Percentiles rank a stretch among this genome's conserved stretches.
phyloP scores from a whole-genome alignment of 129 eudicot genomes.

The Solidago caesia region DNA sequence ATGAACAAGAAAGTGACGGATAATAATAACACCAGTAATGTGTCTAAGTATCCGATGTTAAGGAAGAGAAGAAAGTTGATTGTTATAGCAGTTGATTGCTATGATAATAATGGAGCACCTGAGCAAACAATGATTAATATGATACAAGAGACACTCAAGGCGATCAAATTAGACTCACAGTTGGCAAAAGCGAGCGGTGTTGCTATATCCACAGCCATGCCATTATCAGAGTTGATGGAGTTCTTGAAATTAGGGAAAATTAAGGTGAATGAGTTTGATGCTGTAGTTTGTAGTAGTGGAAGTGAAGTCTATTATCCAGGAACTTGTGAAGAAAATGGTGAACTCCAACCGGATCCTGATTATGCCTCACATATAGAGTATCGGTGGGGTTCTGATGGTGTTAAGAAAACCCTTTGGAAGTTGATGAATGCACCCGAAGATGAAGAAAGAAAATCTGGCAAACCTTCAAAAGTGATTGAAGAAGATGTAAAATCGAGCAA shows the following conservation, averaged over 20 bases:
- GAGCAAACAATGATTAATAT: conserved; percentile 57
- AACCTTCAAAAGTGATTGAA: conserved; percentile 34
- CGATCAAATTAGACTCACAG: conserved; percentile 52
- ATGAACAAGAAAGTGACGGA: conserved; percentile 22
- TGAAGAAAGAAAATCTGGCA: conserved; percentile 27
- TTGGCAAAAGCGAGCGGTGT: conserved; percentile 52
- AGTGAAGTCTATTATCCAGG: conserved; percentile 85
- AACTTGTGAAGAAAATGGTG: conserved; percentile 58
- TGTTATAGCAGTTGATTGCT: conserved; percentile 82
- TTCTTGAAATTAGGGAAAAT: conserved; percentile 57
- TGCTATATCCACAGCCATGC: conserved; percentile 81
- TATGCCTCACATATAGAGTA: conserved; percentile 74
- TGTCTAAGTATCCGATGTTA: conserved; percentile 57
- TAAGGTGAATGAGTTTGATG: conserved; percentile 75
- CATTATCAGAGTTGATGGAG: conserved; percentile 48
- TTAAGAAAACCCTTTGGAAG: conserved; percentile 72
- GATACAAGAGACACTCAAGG: conserved; percentile 56
- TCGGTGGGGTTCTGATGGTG: conserved; percentile 90
- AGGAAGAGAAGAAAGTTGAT: conserved; percentile 66
- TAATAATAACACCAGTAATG: conserved; percentile 27
- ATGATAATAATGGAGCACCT: conserved; percentile 68
- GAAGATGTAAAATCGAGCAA: conserved; percentile 77
- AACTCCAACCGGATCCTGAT: conserved; percentile 62
- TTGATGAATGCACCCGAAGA: conserved; percentile 61
- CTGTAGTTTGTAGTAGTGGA: conserved; percentile 82